Evolutionary conservation across 179 eudicot genomes (phyloP), one percentile per base, ranked within the genome.

Genomic region (Sideroxylon spinosum): DNA sequence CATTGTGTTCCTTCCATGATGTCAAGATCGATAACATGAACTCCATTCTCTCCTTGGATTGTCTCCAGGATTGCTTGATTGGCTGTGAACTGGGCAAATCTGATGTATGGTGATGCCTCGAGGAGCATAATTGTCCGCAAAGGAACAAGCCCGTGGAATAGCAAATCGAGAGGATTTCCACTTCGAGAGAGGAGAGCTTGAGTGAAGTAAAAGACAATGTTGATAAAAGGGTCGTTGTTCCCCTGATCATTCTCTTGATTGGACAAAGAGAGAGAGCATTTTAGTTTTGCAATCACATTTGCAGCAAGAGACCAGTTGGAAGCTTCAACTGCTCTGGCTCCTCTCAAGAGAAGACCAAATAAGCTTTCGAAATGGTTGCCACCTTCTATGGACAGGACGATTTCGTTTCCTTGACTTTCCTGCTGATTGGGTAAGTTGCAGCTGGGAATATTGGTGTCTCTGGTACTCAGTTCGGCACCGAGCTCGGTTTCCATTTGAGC

Each of bases 21-120:
- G 16, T 68, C 73, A 6, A 68, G 25, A n/a, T 68, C 73, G 17
- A 68, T 44, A 7, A 68, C 28, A 68, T 68, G 73, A 16, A 44
- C 52, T 2, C 37, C 73, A 17, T 68, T 0, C 50, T 44, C 53
- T 32, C 52, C 53, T 32, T 16, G 7, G 73, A 28, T 11, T 16
- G 73, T 22, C 53, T 68, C 23, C 22, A 68, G 20, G 73, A 68
- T 68, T 11, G 22, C 73, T 68, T 68, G 53, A 37, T 68, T 68
- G 73, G 53, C 73, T 3, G 73, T 68, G 37, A 44, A 68, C 7
- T 66, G 57, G 13, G 29, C 28, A 9, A 48, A 48, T 12, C 48
- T 70, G 23, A 8, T 11, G 12, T 50, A 20, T n/a, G 74, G 57
- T 7, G 57, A 70, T 19, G 49, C 56, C 74, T 70, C 74, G 1